Evolutionary conservation across 257 asterid species (phyloP).

Genomic region (Rubia yunnanensis): DNA sequence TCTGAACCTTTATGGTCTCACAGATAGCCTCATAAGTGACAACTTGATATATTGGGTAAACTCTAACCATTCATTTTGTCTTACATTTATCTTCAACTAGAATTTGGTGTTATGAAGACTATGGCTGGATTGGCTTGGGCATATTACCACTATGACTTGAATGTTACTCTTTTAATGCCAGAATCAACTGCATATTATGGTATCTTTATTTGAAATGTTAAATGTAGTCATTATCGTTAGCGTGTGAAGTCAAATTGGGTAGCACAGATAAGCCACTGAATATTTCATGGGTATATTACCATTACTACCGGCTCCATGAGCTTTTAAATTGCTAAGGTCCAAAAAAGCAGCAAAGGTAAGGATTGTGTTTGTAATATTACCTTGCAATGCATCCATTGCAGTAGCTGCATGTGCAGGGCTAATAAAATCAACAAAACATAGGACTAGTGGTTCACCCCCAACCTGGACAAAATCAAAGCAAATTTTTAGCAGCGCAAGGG

Average conservation of each 20-base stretch:
- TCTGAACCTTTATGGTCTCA: background rate
- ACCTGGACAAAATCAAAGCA: slow-evolving; percentile 34
- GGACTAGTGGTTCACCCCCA: slow-evolving; percentile 62
- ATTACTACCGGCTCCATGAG: background rate
- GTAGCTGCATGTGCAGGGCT: slow-evolving; percentile 85
- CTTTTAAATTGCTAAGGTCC: background rate
- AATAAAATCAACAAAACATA: slow-evolving; percentile 74
- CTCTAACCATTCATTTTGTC: background rate
- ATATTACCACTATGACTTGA: background rate
- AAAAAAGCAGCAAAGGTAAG: background rate
- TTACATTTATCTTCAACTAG: background rate
- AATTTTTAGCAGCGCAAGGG: slow-evolving; percentile 5
- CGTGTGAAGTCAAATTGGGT: background rate
- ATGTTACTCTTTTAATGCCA: background rate
- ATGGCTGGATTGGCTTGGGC: background rate
- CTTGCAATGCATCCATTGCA: slow-evolving; percentile 73
- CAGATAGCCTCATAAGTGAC: background rate
- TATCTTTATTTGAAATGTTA: background rate
- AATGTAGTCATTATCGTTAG: background rate
- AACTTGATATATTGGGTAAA: background rate
- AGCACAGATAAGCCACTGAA: background rate
- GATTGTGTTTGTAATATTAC: slow-evolving; percentile 21
- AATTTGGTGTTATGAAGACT: background rate
- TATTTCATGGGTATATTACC: background rate
- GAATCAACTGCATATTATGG: background rate